phyloP scores from a whole-genome alignment of 192 early-diverging fungal species.

The Umbelopsis ramanniana region DNA sequence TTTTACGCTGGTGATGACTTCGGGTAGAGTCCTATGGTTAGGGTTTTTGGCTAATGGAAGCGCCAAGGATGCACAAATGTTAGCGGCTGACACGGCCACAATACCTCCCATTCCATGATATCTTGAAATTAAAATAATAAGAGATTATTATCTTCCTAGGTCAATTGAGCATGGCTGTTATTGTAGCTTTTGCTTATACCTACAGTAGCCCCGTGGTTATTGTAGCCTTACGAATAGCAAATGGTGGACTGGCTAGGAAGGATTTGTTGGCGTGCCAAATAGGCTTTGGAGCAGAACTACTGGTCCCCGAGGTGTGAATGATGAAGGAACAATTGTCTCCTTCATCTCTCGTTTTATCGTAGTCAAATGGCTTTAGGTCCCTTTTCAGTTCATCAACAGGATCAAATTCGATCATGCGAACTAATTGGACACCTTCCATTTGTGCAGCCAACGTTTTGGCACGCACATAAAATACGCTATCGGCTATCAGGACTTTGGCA shows the following conservation, averaged over 20 bases:
- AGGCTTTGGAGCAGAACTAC: constrained; percentile 3
- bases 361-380: background rate
- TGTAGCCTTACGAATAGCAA: background rate
- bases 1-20: constrained; percentile 1
- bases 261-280: constrained; percentile 4
- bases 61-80: background rate
- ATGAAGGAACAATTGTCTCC: background rate
- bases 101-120: constrained; percentile 10
- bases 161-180: background rate
- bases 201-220: constrained; percentile 3
- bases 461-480: background rate
- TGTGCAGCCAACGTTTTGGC: background rate
- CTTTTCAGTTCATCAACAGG: constrained; percentile 7
- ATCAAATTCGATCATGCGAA: constrained; percentile 9
- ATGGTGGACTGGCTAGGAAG: background rate
- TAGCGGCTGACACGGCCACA: background rate
- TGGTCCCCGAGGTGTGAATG: constrained; percentile 3
- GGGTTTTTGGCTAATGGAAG: background rate
- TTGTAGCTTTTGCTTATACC: background rate
- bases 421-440: background rate
- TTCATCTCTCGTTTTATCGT: background rate
- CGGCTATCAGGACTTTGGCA: background rate
- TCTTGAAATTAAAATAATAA: background rate
- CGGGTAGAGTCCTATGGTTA: background rate
- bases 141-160: background rate